Evolutionary conservation across 306 rosid species (phyloP), one percentile per base, ranked within the genome.

Genomic region (Quercus cerris): DNA sequence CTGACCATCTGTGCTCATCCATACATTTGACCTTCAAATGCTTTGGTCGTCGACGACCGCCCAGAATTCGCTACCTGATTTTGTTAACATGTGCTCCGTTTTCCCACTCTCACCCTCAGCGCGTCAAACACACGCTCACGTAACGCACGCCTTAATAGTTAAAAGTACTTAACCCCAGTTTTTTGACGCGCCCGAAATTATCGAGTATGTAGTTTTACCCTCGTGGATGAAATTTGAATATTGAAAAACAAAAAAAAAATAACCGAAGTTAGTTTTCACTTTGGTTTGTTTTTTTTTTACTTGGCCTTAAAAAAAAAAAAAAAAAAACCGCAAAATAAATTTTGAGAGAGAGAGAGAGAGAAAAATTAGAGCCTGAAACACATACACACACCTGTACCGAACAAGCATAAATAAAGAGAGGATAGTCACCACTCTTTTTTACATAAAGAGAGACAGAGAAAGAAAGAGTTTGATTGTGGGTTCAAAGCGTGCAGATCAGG

Each of bases 401-500:
- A 76, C 79, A 75, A 78, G 67, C 51, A 77, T 55, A 66, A 78
- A 56, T 51, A 67, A 55, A 70, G 35, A 63, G 38, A 77, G 2
- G 51, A 25, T 19, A 19, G 35, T 66, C 51, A 54, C 6, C 44
- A 46, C 55, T 68, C 72, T 68, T 19, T 11, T 22, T 11, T 5
- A 2, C 66, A 9, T 25, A 52, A 25, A 76, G 62, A 56, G 17
- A 68, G 3, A 1, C 0, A 75, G 14, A 33, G 41, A 56, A 14
- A 30, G 30, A 22, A 63, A 71, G 54, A 19, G 46, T 56, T 3
- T 3, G 17, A 76, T 20, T 19, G 71, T 54, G 61, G 28, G 83
- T 80, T 82, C 56, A 77, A 85, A 87, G 91, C 85, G 90, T 82
- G 87, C 68, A 81, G 85, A 78, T 62, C 75, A 54, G 82, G 77